Percentiles rank a stretch among this genome's conserved stretches.
Conservation (phyloP, 129 eudicot species). For the Pseudognaphalium luteoalbum region DNA sequence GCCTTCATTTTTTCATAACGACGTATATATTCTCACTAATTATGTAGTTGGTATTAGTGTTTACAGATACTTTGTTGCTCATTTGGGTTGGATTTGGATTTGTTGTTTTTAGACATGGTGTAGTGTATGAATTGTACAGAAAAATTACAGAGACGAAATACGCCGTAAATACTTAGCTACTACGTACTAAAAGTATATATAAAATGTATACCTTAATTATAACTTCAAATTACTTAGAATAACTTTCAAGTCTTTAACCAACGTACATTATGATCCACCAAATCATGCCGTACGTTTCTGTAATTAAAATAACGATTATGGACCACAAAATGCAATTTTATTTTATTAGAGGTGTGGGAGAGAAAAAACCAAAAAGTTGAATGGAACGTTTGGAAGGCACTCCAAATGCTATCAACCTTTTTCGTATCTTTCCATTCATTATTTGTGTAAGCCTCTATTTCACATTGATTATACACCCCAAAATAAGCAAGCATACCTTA, state of each 20-base stretch:
- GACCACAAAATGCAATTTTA: neutral
- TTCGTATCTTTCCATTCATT: constrained; percentile 43
- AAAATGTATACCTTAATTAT: neutral
- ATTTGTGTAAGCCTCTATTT: constrained; percentile 28
- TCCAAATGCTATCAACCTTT: constrained; percentile 43
- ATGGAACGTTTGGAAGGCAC: constrained; percentile 51
- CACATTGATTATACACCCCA: constrained; percentile 32
- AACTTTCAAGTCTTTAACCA: too few relatives aligned
- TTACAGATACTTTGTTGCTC: too few relatives aligned
- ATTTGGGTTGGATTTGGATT: too few relatives aligned
- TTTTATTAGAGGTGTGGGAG: neutral
- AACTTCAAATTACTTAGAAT: neutral
- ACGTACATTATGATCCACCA: neutral
- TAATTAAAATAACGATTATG: neutral
- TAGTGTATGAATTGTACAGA: too few relatives aligned
- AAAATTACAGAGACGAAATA: too few relatives aligned
- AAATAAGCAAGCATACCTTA: constrained; percentile 37
- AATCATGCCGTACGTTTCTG: neutral
- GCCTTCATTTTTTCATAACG: too few relatives aligned
- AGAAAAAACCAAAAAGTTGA: neutral
- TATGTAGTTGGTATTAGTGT: too few relatives aligned
- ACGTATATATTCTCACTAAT: too few relatives aligned
- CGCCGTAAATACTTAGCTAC: too few relatives aligned
- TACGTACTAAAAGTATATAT: too few relatives aligned
- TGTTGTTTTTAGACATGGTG: too few relatives aligned